phyloP scores from a whole-genome alignment of 768 basidiomycete genomes.

The Harrya chromipes region DNA sequence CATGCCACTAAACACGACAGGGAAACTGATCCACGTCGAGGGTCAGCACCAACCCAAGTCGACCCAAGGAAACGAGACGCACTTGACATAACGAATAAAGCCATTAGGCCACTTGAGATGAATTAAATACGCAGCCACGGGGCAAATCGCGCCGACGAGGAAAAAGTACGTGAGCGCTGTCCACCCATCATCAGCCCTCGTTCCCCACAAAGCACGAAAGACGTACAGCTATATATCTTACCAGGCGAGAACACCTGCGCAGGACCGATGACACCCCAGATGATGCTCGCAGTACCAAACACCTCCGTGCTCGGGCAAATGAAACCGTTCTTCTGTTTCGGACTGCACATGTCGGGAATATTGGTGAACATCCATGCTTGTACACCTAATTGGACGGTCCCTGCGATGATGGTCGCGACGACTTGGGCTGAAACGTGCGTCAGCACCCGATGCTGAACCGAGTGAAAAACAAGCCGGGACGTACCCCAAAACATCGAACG shows the following conservation, averaged over 20 bases:
- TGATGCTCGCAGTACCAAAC: constrained; percentile 76
- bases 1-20: constrained; percentile 54
- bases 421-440: constrained; percentile 42
- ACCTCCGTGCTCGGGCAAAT: constrained; percentile 69
- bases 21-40: constrained; percentile 30
- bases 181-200: background rate
- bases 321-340: constrained; percentile 46
- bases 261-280: constrained; percentile 85
- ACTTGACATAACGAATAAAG: constrained; percentile 63
- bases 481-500: constrained; percentile 60
- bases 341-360: constrained; percentile 34
- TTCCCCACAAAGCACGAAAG: background rate
- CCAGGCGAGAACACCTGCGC: constrained; percentile 65
- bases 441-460: background rate
- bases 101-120: constrained; percentile 60
- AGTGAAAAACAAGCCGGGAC: background rate
- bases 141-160: constrained; percentile 67
- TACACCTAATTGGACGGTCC: constrained; percentile 64
- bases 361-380: constrained; percentile 59
- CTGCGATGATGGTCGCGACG: constrained; percentile 57
- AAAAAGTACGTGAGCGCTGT: constrained; percentile 66
- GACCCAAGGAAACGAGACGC: constrained; percentile 20
- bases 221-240: constrained; percentile 51
- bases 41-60: background rate
- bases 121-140: constrained; percentile 52